Evolutionary conservation across 2,329 filamentous ascomycete species (phyloP), one percentile per base, ranked within the genome.

Genomic region (Apiospora saccharicola): DNA sequence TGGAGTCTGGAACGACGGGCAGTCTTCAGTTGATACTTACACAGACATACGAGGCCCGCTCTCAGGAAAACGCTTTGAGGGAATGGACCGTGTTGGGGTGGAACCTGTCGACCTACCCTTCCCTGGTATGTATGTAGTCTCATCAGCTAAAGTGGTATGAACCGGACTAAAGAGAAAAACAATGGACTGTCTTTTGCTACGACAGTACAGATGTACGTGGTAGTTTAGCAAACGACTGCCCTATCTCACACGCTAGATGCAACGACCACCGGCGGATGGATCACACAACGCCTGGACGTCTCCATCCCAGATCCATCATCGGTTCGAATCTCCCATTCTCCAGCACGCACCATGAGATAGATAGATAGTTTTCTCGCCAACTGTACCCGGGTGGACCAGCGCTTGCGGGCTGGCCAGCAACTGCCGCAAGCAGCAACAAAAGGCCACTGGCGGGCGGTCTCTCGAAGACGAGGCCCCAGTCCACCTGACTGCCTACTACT

Each of bases 201-300:
- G 41, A 64, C 26, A 30, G 26, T 64, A 64, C 26, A 30, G 26
- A 30, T n/a, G 57, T 41, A 19, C 22, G 16, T 41, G 57, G 19
- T n/a, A 24, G 30, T 64, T 41, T 41, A 13, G 53, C 37, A 64
- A 41, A 64, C 57, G 34, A 41, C 57, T 64, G 57, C 34, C 57
- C 57, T 64, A 64, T 41, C 53, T 64, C 34, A 64, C 34, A 41
- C 30, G 57, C 57, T 41, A 64, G 34, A 64, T n/a, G 57, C 57
- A 41, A 64, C 57, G 34, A 41, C 57, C 57, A n/a, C 57, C 19
- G 57, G 6, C 57, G 16, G 57, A 64, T 34, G 57, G 57, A 41
- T 14, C 57, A 64, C 12, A 41, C 34, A 14, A 3, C 37, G 53
- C 30, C 53, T 61, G 16, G 19, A 61, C 19, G 53, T 12, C 53